These are phyloP conservation scores for Gastrolobium bilobum DNA, from an alignment of 306 rosid genomes.

Conservation along the genomic window DNA sequence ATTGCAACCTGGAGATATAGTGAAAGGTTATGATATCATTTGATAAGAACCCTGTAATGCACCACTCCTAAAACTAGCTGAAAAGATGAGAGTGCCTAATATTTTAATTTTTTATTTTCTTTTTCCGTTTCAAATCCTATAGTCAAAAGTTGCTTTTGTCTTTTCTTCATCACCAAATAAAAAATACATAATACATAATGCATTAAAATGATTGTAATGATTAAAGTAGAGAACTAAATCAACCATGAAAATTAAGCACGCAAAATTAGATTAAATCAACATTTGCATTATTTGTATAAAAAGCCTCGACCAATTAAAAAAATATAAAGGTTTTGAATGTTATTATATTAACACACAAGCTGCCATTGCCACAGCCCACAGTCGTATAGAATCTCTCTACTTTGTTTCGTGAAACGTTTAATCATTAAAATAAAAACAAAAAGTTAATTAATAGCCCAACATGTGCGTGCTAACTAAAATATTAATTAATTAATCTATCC, in stretches of 20 bases:
- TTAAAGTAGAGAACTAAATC: background rate
- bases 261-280: slow-evolving; percentile 12
- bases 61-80: no score
- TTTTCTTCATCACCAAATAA: background rate
- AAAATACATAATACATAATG: background rate
- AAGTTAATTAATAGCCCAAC: slow-evolving; percentile 38
- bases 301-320: background rate
- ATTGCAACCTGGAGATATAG: no score
- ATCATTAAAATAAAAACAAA: slow-evolving; percentile 17
- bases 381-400: slow-evolving; percentile 49
- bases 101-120: no score
- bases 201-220: slow-evolving; percentile 33
- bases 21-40: no score
- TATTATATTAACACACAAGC: background rate
- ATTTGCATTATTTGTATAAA: slow-evolving; percentile 4
- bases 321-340: background rate
- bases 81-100: no score
- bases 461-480: slow-evolving; percentile 17
- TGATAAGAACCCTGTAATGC: no score
- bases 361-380: slow-evolving; percentile 33
- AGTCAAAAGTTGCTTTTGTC: slow-evolving; percentile 11
- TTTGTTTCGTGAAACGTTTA: slow-evolving; percentile 38
- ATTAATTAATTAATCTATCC: background rate
- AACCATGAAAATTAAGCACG: background rate
- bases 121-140: background rate